phyloP scores from a whole-genome alignment of 352 stramenopile species.

The Phytophthora colocasiae region DNA sequence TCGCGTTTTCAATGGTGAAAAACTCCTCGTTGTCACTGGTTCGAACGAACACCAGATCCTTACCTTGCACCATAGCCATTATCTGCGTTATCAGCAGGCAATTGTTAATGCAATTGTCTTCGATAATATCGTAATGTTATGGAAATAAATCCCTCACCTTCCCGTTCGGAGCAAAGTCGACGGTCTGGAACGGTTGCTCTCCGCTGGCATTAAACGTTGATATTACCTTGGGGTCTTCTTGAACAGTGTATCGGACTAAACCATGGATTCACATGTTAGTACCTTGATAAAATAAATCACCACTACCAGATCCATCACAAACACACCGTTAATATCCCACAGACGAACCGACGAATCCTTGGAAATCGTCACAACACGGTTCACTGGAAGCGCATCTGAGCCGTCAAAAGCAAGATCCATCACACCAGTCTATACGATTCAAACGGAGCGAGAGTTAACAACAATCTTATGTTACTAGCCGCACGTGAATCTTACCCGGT shows the following conservation, averaged over 20 bases:
- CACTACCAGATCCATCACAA: constrained; percentile 5
- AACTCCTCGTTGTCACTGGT: constrained; percentile 59
- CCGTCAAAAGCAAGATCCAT: constrained; percentile 82
- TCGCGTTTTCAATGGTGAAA: constrained; percentile 55
- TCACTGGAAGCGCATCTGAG: constrained; percentile 71
- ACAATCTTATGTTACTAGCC: not conserved
- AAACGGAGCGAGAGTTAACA: constrained; percentile 17
- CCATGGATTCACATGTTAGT: not conserved
- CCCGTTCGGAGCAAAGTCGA: constrained; percentile 72
- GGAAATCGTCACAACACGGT: constrained; percentile 77
- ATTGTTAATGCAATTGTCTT: not conserved
- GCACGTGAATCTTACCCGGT: constrained; percentile 54
- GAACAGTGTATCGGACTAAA: constrained; percentile 78
- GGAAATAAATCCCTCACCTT: constrained; percentile 48
- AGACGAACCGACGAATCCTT: constrained; percentile 80
- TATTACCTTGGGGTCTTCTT: constrained; percentile 80
- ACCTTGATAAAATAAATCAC: not conserved
- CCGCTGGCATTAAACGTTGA: constrained; percentile 66
- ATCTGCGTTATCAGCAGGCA: constrained; percentile 42
- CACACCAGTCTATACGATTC: constrained; percentile 60
- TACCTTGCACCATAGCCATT: constrained; percentile 58
- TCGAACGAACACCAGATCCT: constrained; percentile 68
- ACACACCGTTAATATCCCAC: constrained; percentile 84
- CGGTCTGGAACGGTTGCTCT: constrained; percentile 58
- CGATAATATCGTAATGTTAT: not conserved